phyloP scores from a whole-genome alignment of 305 asterid genomes.

The Solanum hybrid region DNA sequence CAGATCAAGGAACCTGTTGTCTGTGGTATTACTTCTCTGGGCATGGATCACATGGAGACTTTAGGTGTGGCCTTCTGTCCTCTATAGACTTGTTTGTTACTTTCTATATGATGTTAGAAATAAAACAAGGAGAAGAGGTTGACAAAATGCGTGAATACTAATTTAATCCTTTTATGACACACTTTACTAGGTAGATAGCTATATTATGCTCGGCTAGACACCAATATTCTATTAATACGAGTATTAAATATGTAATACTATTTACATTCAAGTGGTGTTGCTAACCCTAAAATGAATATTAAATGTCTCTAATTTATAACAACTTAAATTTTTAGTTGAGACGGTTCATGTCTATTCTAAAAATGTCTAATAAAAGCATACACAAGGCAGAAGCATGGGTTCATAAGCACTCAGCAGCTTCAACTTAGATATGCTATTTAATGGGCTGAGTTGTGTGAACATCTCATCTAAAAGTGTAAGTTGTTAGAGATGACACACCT shows the following conservation, averaged over 20 bases:
- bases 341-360: not conserved
- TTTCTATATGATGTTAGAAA: not conserved
- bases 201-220: not conserved
- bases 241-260: not conserved
- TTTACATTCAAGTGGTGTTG: not conserved
- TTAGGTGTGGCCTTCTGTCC: constrained; percentile 43
- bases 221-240: not conserved
- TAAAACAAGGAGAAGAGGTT: not conserved
- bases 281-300: not conserved
- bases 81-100: not conserved
- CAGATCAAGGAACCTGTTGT: constrained; percentile 81
- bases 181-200: not conserved
- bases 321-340: not conserved
- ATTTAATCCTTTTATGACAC: not conserved
- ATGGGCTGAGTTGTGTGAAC: not conserved
- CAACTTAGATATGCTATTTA: not conserved
- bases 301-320: not conserved
- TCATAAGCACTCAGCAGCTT: not conserved
- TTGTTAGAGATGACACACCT: not conserved
- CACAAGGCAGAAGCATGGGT: not conserved
- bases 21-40: constrained; percentile 80
- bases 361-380: not conserved
- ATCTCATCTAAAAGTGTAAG: constrained; percentile 1
- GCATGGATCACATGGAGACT: constrained; percentile 88
- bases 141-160: not conserved